Conservation (phyloP, 2,329 filamentous ascomycete species). For the Verticillium tricorpus region DNA sequence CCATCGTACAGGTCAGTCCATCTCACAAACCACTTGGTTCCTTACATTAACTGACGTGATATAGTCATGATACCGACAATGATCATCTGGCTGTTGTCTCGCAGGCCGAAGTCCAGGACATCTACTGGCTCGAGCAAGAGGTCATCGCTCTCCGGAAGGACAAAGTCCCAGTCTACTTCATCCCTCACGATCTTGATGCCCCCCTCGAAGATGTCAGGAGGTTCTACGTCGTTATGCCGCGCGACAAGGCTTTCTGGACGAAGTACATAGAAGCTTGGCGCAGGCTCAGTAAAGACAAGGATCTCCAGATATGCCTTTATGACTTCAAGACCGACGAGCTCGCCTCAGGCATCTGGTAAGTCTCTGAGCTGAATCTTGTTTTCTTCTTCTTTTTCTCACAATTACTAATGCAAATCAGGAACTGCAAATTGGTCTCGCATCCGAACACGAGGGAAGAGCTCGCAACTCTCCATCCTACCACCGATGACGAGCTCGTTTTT, state of each 20-base stretch:
- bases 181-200: not conserved
- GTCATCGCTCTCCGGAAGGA: not conserved
- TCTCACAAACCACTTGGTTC: not conserved
- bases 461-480: not conserved
- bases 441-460: not conserved
- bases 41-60: no score
- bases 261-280: not conserved
- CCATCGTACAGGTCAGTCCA: not conserved
- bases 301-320: no score
- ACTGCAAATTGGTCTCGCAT: not conserved
- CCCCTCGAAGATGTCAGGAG: no score
- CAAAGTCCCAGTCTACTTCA: not conserved
- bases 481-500: not conserved
- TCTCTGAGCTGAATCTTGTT: no score
- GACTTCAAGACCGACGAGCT: no score
- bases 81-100: not conserved
- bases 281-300: not conserved
- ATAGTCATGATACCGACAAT: not conserved
- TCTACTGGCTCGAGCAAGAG: not conserved
- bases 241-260: not conserved
- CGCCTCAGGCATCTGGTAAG: no score
- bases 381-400: no score
- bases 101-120: not conserved
- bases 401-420: not conserved
- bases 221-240: not conserved